phyloP scores from a whole-genome alignment of 2,329 filamentous ascomycete genomes.

The Hypocreales sp. region DNA sequence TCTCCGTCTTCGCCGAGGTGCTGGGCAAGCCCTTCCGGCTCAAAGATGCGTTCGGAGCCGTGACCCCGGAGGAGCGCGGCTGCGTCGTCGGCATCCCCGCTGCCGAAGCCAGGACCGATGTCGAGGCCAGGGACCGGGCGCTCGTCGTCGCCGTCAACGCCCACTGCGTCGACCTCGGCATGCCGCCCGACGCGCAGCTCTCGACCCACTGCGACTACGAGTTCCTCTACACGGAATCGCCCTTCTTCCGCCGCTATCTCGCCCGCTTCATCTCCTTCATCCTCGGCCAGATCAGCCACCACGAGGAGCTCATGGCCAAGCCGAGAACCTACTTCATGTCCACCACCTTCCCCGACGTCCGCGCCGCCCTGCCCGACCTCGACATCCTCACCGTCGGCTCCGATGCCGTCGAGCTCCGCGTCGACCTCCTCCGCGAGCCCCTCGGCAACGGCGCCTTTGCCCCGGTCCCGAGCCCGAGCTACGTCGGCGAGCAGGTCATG shows the following conservation, averaged over 20 bases:
- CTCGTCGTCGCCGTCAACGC: conserved; percentile 58
- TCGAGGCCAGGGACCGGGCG: conserved; percentile 39
- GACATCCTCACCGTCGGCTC: conserved; percentile 79
- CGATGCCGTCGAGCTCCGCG: conserved; percentile 72
- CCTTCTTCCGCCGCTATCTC: conserved; percentile 60
- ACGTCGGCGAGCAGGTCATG: conserved; percentile 80
- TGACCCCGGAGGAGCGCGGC: conserved; percentile 38
- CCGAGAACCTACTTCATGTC: conserved; percentile 72
- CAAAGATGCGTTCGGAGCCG: conserved; percentile 36
- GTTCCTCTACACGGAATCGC: conserved; percentile 62
- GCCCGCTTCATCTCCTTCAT: conserved; percentile 68
- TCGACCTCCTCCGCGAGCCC: conserved; percentile 66
- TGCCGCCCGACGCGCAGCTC: conserved; percentile 49
- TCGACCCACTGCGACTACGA: conserved; percentile 68
- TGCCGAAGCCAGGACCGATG: conserved; percentile 37
- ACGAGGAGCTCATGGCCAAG: conserved; percentile 64
- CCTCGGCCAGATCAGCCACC: conserved; percentile 63
- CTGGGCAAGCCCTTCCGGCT: conserved; percentile 57
- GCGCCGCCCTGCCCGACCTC: conserved; percentile 66
- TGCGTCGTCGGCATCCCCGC: conserved; percentile 53
- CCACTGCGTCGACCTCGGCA: conserved; percentile 57
- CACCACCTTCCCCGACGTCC: conserved; percentile 76
- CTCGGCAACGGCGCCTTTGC: conserved; percentile 44
- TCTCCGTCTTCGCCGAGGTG: conserved; percentile 62
- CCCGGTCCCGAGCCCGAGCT: conserved; percentile 60